Percentiles rank a stretch among this genome's conserved stretches.
phyloP scores from a whole-genome alignment of 139 green algal genomes.

The Closterium sp. region DNA sequence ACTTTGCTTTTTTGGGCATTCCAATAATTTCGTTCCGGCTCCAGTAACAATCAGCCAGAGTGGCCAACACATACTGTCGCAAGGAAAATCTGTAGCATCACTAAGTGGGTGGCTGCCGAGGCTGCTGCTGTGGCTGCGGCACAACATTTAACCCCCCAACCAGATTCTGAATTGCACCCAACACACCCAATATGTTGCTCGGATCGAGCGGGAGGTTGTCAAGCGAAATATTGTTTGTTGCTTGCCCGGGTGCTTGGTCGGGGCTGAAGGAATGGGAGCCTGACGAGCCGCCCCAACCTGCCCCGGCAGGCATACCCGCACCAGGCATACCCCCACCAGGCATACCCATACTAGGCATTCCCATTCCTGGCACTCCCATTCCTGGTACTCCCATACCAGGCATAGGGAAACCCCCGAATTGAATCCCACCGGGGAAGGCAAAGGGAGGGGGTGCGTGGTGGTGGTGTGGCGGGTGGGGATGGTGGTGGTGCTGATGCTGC shows the following conservation, averaged over 20 bases:
- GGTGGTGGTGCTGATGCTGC: neutral
- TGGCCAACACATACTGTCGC: no score
- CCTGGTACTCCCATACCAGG: neutral
- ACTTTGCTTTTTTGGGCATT: no score
- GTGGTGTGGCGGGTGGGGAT: neutral
- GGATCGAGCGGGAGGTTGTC: neutral
- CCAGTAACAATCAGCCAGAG: no score
- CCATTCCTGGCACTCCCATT: neutral
- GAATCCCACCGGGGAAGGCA: neutral
- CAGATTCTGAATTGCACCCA: neutral
- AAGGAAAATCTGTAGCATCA: no score
- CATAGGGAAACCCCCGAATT: neutral
- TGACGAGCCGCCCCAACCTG: neutral
- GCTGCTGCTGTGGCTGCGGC: neutral
- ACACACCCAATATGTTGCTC: neutral
- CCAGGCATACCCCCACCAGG: neutral
- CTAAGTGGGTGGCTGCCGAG: neutral
- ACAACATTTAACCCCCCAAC: neutral
- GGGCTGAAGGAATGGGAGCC: neutral
- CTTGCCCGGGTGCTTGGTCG: neutral
- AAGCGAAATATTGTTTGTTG: neutral
- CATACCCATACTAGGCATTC: neutral
- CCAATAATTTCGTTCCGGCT: no score
- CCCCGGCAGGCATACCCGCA: neutral
- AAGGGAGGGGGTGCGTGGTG: neutral